Conservation (phyloP, 495 filamentous ascomycete genomes). For the Recurvomyces mirabilis region DNA sequence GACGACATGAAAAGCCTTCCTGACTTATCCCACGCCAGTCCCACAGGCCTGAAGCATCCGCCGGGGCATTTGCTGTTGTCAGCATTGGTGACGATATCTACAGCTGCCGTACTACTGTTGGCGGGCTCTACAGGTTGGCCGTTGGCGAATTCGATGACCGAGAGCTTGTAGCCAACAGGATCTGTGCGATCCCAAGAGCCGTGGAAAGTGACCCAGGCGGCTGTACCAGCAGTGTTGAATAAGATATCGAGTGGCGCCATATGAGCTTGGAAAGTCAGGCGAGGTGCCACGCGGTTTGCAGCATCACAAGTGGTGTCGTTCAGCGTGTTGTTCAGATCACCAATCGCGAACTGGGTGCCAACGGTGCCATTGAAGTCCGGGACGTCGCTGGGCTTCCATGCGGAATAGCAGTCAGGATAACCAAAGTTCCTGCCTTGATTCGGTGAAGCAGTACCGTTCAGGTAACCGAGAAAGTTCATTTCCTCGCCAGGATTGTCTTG, state of each 20-base stretch:
- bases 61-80: slow-evolving; percentile 30
- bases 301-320: slow-evolving; percentile 28
- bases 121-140: slow-evolving; percentile 34
- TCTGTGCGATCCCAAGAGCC: slow-evolving; percentile 26
- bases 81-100: slow-evolving; percentile 38
- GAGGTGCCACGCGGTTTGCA: slow-evolving; percentile 16
- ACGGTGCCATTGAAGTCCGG: slow-evolving; percentile 35
- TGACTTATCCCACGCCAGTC: slow-evolving; percentile 38
- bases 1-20: slow-evolving; percentile 40
- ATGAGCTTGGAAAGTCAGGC: slow-evolving; percentile 31
- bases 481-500: slow-evolving; percentile 64
- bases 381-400: slow-evolving; percentile 45
- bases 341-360: slow-evolving; percentile 42
- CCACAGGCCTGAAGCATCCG: slow-evolving; percentile 41
- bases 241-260: slow-evolving; percentile 33
- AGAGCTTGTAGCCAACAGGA: slow-evolving; percentile 34
- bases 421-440: slow-evolving; percentile 46
- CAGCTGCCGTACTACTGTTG: slow-evolving; percentile 33
- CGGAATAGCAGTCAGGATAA: slow-evolving; percentile 58
- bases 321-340: slow-evolving; percentile 24
- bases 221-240: slow-evolving; percentile 29
- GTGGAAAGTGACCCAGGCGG: slow-evolving; percentile 35
- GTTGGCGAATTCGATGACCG: slow-evolving; percentile 36
- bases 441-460: slow-evolving; percentile 36
- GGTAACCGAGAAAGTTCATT: slow-evolving; percentile 56